A percentile compares a stretch with the other conserved stretches of the same genome.
These are phyloP conservation scores for Blastobotrys niveus DNA, from an alignment of 1,139 yeast species.

Conservation along the genomic window DNA sequence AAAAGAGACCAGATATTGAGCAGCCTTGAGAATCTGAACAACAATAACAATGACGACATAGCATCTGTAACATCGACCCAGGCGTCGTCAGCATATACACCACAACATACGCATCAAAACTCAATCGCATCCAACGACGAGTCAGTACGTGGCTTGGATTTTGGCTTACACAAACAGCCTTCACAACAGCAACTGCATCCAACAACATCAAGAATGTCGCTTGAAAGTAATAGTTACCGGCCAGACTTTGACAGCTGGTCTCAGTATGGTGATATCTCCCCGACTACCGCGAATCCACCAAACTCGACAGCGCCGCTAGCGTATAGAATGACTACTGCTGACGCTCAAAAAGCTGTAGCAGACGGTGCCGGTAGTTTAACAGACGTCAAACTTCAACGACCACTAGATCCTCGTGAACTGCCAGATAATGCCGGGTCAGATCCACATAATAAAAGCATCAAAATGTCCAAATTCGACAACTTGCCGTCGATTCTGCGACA, in stretches of 20 bases:
- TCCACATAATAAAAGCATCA: constrained; percentile 33
- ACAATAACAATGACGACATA: constrained; percentile 35
- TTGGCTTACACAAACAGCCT: background rate
- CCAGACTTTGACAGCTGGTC: constrained; percentile 6
- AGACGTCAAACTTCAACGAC: constrained; percentile 33
- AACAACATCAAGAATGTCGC: constrained; percentile 1
- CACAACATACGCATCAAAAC: constrained; percentile 8
- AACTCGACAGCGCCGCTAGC: constrained; percentile 10
- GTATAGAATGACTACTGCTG: constrained; percentile 21
- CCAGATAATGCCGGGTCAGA: constrained; percentile 34
- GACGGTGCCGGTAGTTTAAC: constrained; percentile 11
- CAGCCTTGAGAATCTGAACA: background rate
- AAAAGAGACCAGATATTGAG: constrained; percentile 38
- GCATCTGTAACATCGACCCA: constrained; percentile 27
- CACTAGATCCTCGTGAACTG: constrained; percentile 40
- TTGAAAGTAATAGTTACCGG: constrained; percentile 1
- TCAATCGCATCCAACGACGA: constrained; percentile 11
- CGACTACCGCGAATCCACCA: background rate
- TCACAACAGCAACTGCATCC: background rate
- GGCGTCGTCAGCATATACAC: constrained; percentile 10
- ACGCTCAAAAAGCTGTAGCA: constrained; percentile 20
- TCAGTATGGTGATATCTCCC: background rate
- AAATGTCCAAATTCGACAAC: constrained; percentile 45
- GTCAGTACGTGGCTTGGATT: constrained; percentile 8
- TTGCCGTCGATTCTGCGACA: constrained; percentile 67